Evolutionary conservation across 768 basidiomycete species (phyloP), one percentile per base, ranked within the genome.

Genomic region (Dioszegia aurantiaca): DNA sequence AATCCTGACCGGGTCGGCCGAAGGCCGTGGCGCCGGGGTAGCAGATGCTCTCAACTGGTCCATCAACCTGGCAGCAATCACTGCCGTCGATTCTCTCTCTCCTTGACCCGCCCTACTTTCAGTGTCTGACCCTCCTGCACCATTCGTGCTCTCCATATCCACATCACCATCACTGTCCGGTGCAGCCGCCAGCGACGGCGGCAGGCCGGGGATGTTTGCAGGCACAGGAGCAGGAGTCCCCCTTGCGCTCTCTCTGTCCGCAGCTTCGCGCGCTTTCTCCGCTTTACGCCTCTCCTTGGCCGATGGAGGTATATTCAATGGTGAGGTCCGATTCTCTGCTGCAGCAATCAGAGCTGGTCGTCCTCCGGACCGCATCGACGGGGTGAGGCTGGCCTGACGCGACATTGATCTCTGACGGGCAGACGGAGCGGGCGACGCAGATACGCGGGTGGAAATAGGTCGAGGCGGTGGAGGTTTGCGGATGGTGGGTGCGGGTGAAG

Each of bases 311-410:
- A 54, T 27, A 16, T 40, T 43, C 23, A 54, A 27, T 17, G 52
- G 39, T 2, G 39, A 26, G 5, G 16, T 4, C 27, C 41, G 27
- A 31, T 54, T 54, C 26, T 54, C 39, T 4, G 52, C 52, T 8
- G 52, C 52, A 10, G 52, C 52, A 10, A 54, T 54, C 10, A 54
- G 52, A 10, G 52, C 16, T 4, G 52, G 52, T 3, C 41, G 37
- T n/a, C 33, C 33, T 10, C 39, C 39, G 4, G 52, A 26, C 39
- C 52, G 21, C 12, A 54, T 21, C 14, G 52, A 54, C 14, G 52
- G 52, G 23, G 52, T 49, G n/a, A 49, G n/a, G 19, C 48, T 49
- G 48, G 48, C 31, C 23, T 33, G 31, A 23, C 48, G 48, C 10
- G 48, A 49, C 17, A 49, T 21, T 17, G 48, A 49, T 5, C 48